Base-by-base conservation (phyloP, 2,329 filamentous ascomycete species). In the Penicillium sp. region DNA sequence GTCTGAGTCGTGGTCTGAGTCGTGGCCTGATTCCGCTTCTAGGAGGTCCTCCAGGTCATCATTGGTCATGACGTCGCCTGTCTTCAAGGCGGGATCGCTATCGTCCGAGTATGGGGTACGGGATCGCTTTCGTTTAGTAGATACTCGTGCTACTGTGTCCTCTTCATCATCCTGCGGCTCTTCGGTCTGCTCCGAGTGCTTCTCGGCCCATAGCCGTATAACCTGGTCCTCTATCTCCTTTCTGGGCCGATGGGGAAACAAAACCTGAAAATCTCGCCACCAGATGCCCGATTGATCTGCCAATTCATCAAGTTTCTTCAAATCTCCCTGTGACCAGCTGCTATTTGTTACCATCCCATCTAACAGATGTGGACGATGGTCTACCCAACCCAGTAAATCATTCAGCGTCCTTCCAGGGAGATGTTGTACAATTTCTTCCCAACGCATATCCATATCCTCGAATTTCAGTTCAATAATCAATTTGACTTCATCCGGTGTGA, bases 211-310 rank as follows among this genome's bases (percentile, higher is more conserved):
- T 23, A 67, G 60, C 52, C 64, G 63, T 56, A 74, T 58, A 53
- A 72, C 55, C 50, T 72, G 65, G 57, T 67, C 68, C 53, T 74
- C 70, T 28, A 71, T 62, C 52, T 71, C 70, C 20, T 62, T 57
- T 45, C 61, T 60, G 16, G 66, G 64, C 21, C 70, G 66, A 28
- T 62, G 60, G 6, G 66, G 67, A n/a, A 74, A 55, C n/a, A 59
- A 56, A 18, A 56, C 53, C 43, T 62, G 63, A 30, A 73, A 65
- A 20, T 60, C 61, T 57, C 58, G 20, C 71, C 71, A 73, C 40
- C 62, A 63, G n/a, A 72, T 60, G 50, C 63, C 68, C 16, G 60
- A 54, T 52, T 64, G 55, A 48, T 65, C 60, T 57, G 65, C 66
- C 2, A 73, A 56, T 5, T 49, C 46, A 24, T 62, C 58, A 28